Base-by-base conservation (phyloP, 208 protist genomes). In the Acanthamoeba royreba region DNA sequence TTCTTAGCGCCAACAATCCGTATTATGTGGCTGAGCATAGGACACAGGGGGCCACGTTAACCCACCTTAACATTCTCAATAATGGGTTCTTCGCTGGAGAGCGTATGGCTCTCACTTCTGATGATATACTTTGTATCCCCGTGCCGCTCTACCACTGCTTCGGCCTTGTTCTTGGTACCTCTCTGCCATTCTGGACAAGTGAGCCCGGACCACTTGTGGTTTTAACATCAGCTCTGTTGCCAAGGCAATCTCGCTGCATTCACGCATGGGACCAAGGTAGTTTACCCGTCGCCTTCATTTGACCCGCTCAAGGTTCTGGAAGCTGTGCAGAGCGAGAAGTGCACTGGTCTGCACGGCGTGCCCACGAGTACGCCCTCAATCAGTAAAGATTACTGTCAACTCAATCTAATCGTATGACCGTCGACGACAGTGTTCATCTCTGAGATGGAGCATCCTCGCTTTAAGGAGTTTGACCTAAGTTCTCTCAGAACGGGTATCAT, bases 131-230 rank as follows among this genome's bases (percentile, higher is more conserved):
- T 0, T 96, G 94, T 74, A 79, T 97, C 13, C 96, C 96, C 19
- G 97, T 98, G 31, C 97, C 97, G 15, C 92, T 98, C 13, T 98
- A 97, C 89, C 97, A 98, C 55, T 98, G 97, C 90, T 97, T 98
- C 86, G 97, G 97, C 19, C 69, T 96, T 22, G 96, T 98, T 8
- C 49, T 97, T 22, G 95, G 96, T 33, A 95, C 15, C 63, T 43
- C 15, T 31, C 0, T 7, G 15, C 25, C 17, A 46, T 61, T 17
- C 2, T n/a, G n/a, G 46, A 5, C n/a, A n/a, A n/a, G n/a, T n/a
- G n/a, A n/a, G n/a, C n/a, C n/a, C n/a, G n/a, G n/a, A n/a, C n/a
- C n/a, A n/a, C n/a, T n/a, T n/a, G n/a, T n/a, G n/a, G n/a, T n/a
- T n/a, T n/a, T n/a, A n/a, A n/a, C n/a, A n/a, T n/a, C n/a, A n/a